Percentiles rank a stretch among this genome's conserved stretches.
These are phyloP conservation scores for Wilcoxina mikolae DNA, from an alignment of 495 filamentous ascomycete genomes.

Conservation along the genomic window DNA sequence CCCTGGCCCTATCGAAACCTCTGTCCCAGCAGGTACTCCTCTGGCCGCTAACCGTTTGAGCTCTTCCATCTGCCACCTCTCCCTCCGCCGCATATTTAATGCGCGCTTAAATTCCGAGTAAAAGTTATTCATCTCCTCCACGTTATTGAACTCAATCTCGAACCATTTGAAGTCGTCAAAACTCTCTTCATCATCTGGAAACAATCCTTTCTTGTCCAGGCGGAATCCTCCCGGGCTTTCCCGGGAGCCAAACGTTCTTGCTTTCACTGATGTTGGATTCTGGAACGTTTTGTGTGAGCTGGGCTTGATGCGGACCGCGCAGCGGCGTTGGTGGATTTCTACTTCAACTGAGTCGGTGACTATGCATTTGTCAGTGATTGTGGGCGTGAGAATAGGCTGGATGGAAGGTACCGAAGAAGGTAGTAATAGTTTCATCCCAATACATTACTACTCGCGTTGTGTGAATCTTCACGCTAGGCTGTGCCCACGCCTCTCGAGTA, in stretches of 20 bases:
- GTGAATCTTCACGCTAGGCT: slow-evolving; percentile 11
- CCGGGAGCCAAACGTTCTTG: slow-evolving; percentile 9
- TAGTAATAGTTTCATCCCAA: slow-evolving; percentile 7
- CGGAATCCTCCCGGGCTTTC: slow-evolving; percentile 15
- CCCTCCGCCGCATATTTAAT: slow-evolving; percentile 13
- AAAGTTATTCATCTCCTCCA: slow-evolving; percentile 16
- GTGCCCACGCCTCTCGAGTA: not conserved
- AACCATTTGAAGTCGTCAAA: slow-evolving; percentile 25
- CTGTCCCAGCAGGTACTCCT: slow-evolving; percentile 8
- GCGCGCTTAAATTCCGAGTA: slow-evolving; percentile 12
- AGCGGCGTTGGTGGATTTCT: slow-evolving; percentile 6
- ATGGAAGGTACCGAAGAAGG: slow-evolving; percentile 7
- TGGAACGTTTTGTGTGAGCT: slow-evolving; percentile 13
- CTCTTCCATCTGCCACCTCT: slow-evolving; percentile 14
- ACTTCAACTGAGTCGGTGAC: slow-evolving; percentile 24
- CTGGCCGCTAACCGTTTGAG: slow-evolving; percentile 13
- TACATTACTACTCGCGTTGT: slow-evolving; percentile 20
- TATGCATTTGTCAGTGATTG: not conserved
- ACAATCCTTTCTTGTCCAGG: slow-evolving; percentile 16
- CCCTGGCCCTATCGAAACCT: not conserved
- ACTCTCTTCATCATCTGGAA: slow-evolving; percentile 13
- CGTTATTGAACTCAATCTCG: slow-evolving; percentile 18
- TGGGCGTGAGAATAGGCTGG: not conserved
- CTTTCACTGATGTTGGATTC: slow-evolving; percentile 12
- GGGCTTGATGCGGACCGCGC: slow-evolving; percentile 10